Base-by-base conservation (phyloP, 345 rosid genomes). In the Corchorus olitorius region DNA sequence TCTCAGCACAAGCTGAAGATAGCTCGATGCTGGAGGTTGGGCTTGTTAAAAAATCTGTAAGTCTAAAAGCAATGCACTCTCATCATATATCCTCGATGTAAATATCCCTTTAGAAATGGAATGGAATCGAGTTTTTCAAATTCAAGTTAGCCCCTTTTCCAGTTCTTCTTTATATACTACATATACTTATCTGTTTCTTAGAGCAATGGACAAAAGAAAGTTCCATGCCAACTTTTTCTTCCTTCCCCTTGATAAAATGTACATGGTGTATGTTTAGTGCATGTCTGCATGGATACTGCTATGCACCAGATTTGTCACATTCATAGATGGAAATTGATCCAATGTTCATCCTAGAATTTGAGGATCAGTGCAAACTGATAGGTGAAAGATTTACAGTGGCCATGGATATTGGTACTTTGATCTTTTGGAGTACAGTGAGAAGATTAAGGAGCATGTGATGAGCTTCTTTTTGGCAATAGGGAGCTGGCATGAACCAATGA, bases 1-100 rank as follows among this genome's bases (percentile, higher is more conserved):
- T 61, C 60, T 65, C 76, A 66, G 81, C 80, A 66, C 34, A 37
- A 67, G 87, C 87, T 84, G 91, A 88, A 83, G 91, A 86, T 83
- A 84, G 91, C 82, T 80, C 80, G 88, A 79, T 76, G 87, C 82
- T 8, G 64, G 34, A 3, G 66, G 46, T 45, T 35, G 72, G 54
- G 46, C 58, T 59, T 66, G 70, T 65, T 20, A 77, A 76, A 45
- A 37, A 72, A 79, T 63, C 53, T 61, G 75, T 46, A 39, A 77
- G 43, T 56, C 69, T 20, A 50, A 69, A 77, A 43, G 27, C 20
- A 19, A 62, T 14, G 63, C 19, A 75, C 78, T 39, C 45, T 73
- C 48, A 33, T 34, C 46, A 45, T 59, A 60, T 35, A 62, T 16
- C 27, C 27, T 48, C 27, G 13, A 16, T 59, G 71, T 16, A 67